Evolutionary conservation across 177 flowering plant genomes (phyloP).

Genomic region (Vitis hybrid): DNA sequence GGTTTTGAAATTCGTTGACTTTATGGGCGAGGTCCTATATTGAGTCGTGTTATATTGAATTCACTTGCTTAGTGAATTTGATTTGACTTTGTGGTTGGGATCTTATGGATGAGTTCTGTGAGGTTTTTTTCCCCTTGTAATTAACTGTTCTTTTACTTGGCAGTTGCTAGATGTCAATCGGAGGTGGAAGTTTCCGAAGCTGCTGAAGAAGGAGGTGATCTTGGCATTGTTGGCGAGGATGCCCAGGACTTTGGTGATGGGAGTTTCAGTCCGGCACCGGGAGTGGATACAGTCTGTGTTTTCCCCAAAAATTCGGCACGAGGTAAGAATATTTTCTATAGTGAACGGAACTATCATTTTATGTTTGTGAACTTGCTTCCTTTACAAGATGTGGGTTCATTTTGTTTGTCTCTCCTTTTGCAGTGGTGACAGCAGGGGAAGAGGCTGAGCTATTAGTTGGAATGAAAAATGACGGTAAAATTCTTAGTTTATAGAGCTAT

Average conservation of each 20-base stretch:
- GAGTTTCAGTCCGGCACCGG: slow-evolving; percentile 68
- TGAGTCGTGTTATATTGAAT: no score
- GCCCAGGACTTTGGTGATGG: slow-evolving; percentile 55
- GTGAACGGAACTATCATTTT: background rate
- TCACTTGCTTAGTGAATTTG: no score
- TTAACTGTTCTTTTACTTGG: slow-evolving; percentile 11
- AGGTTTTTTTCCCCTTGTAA: background rate
- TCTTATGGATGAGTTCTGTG: no score
- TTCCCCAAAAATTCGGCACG: slow-evolving; percentile 76
- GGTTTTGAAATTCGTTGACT: no score
- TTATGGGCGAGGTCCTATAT: no score
- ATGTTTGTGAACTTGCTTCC: background rate
- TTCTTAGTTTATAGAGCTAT: background rate
- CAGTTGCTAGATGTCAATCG: slow-evolving; percentile 75
- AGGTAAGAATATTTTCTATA: slow-evolving; percentile 35
- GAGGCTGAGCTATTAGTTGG: slow-evolving; percentile 82
- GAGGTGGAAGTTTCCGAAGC: slow-evolving; percentile 45
- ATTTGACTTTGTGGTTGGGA: no score
- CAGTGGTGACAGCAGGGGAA: slow-evolving; percentile 82
- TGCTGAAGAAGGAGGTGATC: slow-evolving; percentile 56
- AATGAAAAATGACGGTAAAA: slow-evolving; percentile 73
- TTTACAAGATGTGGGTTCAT: background rate
- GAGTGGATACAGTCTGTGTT: slow-evolving; percentile 74
- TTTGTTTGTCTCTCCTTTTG: slow-evolving; percentile 15
- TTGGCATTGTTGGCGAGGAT: slow-evolving; percentile 81